These are phyloP conservation scores for Sporopachydermia lactativora DNA, from an alignment of 805 yeast species.

Conservation along the genomic window DNA sequence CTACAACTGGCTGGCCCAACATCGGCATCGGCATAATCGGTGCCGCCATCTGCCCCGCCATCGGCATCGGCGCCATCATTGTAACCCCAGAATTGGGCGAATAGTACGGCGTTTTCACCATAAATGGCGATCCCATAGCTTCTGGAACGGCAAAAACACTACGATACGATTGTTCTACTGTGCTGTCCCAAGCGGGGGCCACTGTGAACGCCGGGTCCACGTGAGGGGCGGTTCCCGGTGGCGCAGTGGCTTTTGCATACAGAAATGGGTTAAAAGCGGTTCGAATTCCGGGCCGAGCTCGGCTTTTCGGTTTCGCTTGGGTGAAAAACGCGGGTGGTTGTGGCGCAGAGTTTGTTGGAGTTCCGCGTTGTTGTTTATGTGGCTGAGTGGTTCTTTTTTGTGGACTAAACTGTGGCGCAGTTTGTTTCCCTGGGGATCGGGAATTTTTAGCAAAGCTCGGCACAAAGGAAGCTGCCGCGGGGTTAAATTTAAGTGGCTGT, in stretches of 20 bases:
- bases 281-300: conserved; percentile 23
- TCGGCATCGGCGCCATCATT: not conserved
- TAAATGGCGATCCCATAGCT: not conserved
- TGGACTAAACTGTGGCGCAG: conserved; percentile 1
- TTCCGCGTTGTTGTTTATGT: conserved; percentile 5
- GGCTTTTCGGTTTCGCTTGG: conserved; percentile 19
- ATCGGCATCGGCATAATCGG: not conserved
- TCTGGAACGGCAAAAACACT: conserved; percentile 29
- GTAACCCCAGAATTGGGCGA: not conserved
- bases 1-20: not conserved
- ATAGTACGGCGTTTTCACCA: not conserved
- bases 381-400: not conserved
- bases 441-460: conserved; percentile 24
- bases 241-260: conserved; percentile 25
- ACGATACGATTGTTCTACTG: conserved; percentile 42
- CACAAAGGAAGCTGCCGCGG: conserved; percentile 52
- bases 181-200: conserved; percentile 65
- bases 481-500: conserved; percentile 47
- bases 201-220: conserved; percentile 57
- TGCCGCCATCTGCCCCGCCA: conserved; percentile 2
- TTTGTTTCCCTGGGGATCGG: conserved; percentile 6
- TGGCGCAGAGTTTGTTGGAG: not conserved
- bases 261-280: conserved; percentile 38
- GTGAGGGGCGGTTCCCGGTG: conserved; percentile 12
- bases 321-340: conserved; percentile 24